phyloP scores from a whole-genome alignment of 2,329 filamentous ascomycete genomes.

The Metarhizium anisopliae region DNA sequence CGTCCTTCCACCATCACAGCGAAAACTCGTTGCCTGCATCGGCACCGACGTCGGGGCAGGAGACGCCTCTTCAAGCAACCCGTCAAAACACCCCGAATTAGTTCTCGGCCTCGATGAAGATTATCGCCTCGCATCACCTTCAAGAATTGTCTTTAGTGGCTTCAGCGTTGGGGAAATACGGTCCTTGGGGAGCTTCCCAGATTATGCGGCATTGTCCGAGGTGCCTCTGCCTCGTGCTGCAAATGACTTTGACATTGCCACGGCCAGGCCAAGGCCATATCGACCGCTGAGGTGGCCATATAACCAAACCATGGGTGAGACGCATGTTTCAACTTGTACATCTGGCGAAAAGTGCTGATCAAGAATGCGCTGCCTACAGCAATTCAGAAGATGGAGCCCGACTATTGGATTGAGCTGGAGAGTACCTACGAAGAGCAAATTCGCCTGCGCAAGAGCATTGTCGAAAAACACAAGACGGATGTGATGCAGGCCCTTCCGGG shows the following conservation, averaged over 20 bases:
- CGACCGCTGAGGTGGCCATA: slow-evolving; percentile 73
- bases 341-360: background rate
- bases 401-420: slow-evolving; percentile 89
- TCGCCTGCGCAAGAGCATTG: slow-evolving; percentile 57
- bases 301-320: slow-evolving; percentile 75
- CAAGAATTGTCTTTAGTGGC: slow-evolving; percentile 51
- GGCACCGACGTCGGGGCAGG: background rate
- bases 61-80: background rate
- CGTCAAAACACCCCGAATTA: background rate
- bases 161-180: slow-evolving; percentile 61
- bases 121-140: slow-evolving; percentile 18
- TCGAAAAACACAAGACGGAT: slow-evolving; percentile 49
- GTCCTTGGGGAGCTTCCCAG: slow-evolving; percentile 63
- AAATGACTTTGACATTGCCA: slow-evolving; percentile 55
- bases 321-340: background rate
- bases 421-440: slow-evolving; percentile 61
- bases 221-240: slow-evolving; percentile 60
- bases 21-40: background rate
- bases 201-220: slow-evolving; percentile 63
- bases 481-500: slow-evolving; percentile 64
- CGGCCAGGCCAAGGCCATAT: slow-evolving; percentile 61
- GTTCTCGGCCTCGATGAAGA: slow-evolving; percentile 12
- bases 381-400: slow-evolving; percentile 65
- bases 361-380: slow-evolving; percentile 44
- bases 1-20: background rate